Base-by-base conservation (phyloP, 2,329 filamentous ascomycete genomes). In the Fusarium sp. region DNA sequence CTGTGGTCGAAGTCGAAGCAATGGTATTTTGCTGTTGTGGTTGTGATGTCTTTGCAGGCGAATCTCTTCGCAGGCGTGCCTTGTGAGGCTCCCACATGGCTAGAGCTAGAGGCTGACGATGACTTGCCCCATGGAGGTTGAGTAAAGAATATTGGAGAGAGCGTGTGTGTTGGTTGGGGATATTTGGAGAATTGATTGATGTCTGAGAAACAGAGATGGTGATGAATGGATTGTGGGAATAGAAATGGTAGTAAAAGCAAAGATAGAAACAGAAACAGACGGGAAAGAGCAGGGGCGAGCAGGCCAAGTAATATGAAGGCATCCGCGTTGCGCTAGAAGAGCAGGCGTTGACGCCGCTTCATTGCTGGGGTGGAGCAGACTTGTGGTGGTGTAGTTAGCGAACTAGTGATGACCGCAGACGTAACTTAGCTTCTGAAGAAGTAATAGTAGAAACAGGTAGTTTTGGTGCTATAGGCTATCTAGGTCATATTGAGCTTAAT, bases 241-340 rank as follows among this genome's bases (percentile, higher is more conserved):
- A 58, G 53, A 63, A 54, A 44, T 34, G 41, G 41, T 25, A 43
- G 21, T 43, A 51, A 23, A 50, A 37, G 48, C 30, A 37, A 37
- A 50, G 48, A 43, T 48, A 57, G 45, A 62, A 44, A 37, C 25
- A 42, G 54, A 67, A 28, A n/a, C 43, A 50, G 54, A 58, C 14
- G 41, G 43, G 53, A 53, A 64, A 58, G 46, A 64, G 63, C 62
- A 74, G 63, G 71, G 61, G 61, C 55, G 70, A 71, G 48, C 58
- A 70, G 66, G 64, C 48, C 50, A 56, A 57, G 69, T 69, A 76
- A 71, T 76, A 76, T 76, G 74, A 76, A 71, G 74, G 70, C 64
- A 76, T 75, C 71, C 70, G 69, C 72, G 64, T 71, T 74, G 74
- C 71, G 72, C 71, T 76, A 72, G 68, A 63, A 53, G 65, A 73